Evolutionary conservation across 768 basidiomycete genomes (phyloP), one percentile per base, ranked within the genome.

Genomic region (Amanita jacksonii): DNA sequence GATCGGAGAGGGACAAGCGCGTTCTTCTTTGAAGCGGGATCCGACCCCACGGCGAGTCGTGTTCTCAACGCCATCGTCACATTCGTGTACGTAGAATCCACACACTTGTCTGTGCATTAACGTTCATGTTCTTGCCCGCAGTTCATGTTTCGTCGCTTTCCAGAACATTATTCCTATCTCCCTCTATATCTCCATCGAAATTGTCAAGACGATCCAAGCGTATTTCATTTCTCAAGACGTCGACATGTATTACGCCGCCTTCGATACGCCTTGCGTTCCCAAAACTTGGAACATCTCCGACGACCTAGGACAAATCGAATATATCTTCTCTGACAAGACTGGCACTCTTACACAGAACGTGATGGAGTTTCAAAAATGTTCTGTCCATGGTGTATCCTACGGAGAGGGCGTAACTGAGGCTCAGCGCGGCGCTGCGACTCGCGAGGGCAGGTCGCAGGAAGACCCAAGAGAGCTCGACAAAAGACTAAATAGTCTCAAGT

Each of bases 241-340:
- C 51, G 93, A 97, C 61, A 93, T 98, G 90, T 96, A 90, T 68
- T 96, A 96, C 65, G 68, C 74, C 47, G 78, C 83, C 28, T 82
- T 83, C 59, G 81, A 96, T 57, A 82, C 87, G 1, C 68, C 89
- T 0, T 97, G 94, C 54, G 79, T 91, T 3, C 93, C 94, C 20
- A 97, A 97, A 62, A 93, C 89, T 4, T 97, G 94, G 93, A 94
- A 93, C 58, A 93, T 98, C 54, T 96, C 91, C 3, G 94, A 98
- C 59, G 94, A 98, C 64, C 79, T 99, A 1, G 94, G 94, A 19
- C 94, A 98, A 66, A 97, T 98, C 62, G 93, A 97, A 67, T 99
- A 94, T 61, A 71, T 74, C 25, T 74, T 73, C 49, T 91, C 85
- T 8, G 90, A 93, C 73, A 94, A 94, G 70, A 94, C 92, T 0